Conservation (phyloP, 306 rosid species). For the Cucurbita maxima region DNA sequence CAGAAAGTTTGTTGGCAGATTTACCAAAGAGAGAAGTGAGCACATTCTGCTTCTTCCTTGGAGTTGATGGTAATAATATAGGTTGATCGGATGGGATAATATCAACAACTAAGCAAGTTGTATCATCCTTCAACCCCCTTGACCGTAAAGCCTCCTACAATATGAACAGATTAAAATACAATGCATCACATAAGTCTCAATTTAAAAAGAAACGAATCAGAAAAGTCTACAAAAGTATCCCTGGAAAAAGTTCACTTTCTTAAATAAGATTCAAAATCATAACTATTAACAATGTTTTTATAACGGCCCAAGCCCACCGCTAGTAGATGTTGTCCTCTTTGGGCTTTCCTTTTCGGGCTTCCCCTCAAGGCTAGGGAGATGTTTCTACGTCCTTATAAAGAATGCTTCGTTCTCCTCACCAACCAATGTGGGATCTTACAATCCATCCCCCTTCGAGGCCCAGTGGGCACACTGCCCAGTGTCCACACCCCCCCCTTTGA, state of each 20-base stretch:
- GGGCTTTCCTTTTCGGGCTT: too few species aligned
- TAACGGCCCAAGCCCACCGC: too few species aligned
- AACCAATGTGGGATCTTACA: too few species aligned
- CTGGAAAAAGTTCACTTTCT: neutral
- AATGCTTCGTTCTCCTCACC: too few species aligned
- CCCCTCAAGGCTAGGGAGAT: too few species aligned
- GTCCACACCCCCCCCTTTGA: too few species aligned
- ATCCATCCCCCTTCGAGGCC: too few species aligned
- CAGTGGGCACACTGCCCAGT: too few species aligned
- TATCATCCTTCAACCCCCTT: constrained; percentile 95
- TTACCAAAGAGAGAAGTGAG: constrained; percentile 59
- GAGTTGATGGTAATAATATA: constrained; percentile 51
- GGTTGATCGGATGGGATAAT: constrained; percentile 74
- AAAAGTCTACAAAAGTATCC: neutral
- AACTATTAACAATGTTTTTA: neutral
- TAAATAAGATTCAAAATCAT: neutral
- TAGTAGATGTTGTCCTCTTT: too few species aligned
- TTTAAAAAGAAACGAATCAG: neutral
- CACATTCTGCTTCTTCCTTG: constrained; percentile 59
- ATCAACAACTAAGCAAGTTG: constrained; percentile 95
- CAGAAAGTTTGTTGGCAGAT: constrained; percentile 63
- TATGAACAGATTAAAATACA: constrained; percentile 7
- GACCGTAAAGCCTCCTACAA: constrained; percentile 87
- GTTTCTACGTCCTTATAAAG: too few species aligned
- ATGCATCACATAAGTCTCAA: neutral